Evolutionary conservation across 208 protist species (phyloP), one percentile per base, ranked within the genome.

Genomic region (Kentomonas sorsogonicus): DNA sequence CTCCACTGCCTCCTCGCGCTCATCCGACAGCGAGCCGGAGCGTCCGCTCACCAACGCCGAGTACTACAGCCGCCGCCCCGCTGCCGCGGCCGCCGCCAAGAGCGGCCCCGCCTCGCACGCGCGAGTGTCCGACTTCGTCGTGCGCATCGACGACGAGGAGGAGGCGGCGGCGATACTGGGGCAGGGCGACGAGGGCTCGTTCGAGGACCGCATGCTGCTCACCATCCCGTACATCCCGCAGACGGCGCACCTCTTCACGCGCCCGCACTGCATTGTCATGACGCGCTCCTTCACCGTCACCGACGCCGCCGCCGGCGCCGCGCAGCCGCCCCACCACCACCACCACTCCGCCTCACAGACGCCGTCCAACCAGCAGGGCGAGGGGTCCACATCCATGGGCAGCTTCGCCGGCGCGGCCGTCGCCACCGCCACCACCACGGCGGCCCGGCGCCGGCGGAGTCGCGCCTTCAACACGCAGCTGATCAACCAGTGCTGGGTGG

Each of bases 81-180:
- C 69, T 38, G 54, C 62, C 5, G 61, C 61, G 26, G 60, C 63
- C 25, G 25, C 10, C 44, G 68, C 69, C 43, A 63, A 76, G 3
- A 61, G 75, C 50, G 54, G 63, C 1, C 60, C 69, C 11, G 58
- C 64, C 3, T 52, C 63, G 16, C 53, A 70, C 38, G 65, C 55
- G 60, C 63, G 60, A 31, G 5, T 11, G 33, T 11, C 7, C 33
- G 85, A 95, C 56, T 91, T 83, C 50, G 71, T 93, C 34, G 74
- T 95, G 16, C 83, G 78, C 45, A 89, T 95, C 52, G 85, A 95
- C 53, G 89, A 95, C 60, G 80, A 83, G 46, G 89, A 95, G 53
- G 89, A 95, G 55, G 89, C 85, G 39, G 89, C 91, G 33, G 78
- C 91, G 77, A 84, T 93, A 74, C 59, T 87, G 25, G 85, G 85